These are phyloP conservation scores for Fibroporia radiculosa DNA, from an alignment of 768 basidiomycete genomes.

Conservation along the genomic window DNA sequence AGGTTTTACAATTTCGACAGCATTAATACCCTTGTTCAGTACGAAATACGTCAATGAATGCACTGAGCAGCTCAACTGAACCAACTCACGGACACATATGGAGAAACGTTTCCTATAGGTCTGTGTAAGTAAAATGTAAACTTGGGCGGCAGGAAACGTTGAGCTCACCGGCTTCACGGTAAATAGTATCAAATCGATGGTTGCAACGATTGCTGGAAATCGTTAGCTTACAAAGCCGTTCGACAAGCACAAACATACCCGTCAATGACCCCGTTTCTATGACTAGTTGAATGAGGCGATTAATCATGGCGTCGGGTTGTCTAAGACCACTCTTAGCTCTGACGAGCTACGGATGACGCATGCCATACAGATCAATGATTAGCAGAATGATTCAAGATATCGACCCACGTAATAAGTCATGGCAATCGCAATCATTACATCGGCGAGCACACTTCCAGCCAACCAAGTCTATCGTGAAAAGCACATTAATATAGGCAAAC, in stretches of 20 bases:
- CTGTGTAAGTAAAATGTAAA: neutral
- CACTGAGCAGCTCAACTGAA: neutral
- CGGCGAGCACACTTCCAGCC: neutral
- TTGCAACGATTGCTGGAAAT: too few species aligned
- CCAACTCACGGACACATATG: neutral
- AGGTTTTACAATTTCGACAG: neutral
- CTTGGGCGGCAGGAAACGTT: too few species aligned
- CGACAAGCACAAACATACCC: too few species aligned
- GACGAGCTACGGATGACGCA: too few species aligned
- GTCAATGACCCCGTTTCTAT: conserved; percentile 8
- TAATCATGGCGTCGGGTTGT: conserved; percentile 3
- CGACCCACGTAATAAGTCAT: conserved; percentile 6
- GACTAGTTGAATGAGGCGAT: conserved; percentile 4
- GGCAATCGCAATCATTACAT: conserved; percentile 5
- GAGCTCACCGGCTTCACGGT: too few species aligned
- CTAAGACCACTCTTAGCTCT: conserved; percentile 7
- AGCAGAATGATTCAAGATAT: neutral
- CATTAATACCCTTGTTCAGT: neutral
- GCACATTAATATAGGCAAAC: neutral
- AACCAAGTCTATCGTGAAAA: conserved; percentile 2
- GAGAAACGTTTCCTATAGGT: neutral
- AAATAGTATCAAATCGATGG: too few species aligned
- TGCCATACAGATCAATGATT: neutral
- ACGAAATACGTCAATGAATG: neutral
- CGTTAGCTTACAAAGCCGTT: too few species aligned